Evolutionary conservation across 306 rosid species (phyloP), one percentile per base, ranked within the genome.

Genomic region (Rubus idaeus): DNA sequence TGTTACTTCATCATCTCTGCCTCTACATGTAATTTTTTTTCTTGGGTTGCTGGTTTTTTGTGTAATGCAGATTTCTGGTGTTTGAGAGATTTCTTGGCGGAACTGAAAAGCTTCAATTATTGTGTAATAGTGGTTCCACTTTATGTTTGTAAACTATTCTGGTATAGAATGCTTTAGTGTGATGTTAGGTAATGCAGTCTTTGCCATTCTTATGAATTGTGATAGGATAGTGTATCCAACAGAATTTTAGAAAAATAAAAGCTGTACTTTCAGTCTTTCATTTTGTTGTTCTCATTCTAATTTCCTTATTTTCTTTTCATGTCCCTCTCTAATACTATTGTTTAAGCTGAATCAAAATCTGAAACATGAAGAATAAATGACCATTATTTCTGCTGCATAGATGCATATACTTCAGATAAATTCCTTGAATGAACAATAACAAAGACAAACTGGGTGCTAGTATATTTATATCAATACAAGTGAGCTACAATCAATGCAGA

Each of bases 101-200:
- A 63, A 18, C 70, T 65, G 70, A 30, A 40, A 55, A 74, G 68
- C 73, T 78, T 67, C 74, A 77, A 78, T 60, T 71, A 82, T 82
- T 78, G 68, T 53, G 70, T 23, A 13, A 62, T 39, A 75, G 83
- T 77, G 84, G 40, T 80, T 77, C 70, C 46, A 78, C 83, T 78
- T 78, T 68, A 74, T 77, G 76, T 46, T 56, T 78, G 76, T 75
- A 44, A 49, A 57, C 52, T 63, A 8, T 77, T 77, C 39, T 26
- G 74, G 70, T 57, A 40, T 76, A 30, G 18, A 39, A 50, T 51
- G 64, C 23, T 53, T 45, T 52, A 69, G 62, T 68, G 73, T 53
- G 79, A 55, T 73, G 70, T 80, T 74, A 68, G 82, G 74, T 67
- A 57, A 74, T 74, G 70, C 42, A 78, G 75, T 56, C 35, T 14